phyloP scores from a whole-genome alignment of 2,329 filamentous ascomycete species.

The Penicillium griseofulvum region DNA sequence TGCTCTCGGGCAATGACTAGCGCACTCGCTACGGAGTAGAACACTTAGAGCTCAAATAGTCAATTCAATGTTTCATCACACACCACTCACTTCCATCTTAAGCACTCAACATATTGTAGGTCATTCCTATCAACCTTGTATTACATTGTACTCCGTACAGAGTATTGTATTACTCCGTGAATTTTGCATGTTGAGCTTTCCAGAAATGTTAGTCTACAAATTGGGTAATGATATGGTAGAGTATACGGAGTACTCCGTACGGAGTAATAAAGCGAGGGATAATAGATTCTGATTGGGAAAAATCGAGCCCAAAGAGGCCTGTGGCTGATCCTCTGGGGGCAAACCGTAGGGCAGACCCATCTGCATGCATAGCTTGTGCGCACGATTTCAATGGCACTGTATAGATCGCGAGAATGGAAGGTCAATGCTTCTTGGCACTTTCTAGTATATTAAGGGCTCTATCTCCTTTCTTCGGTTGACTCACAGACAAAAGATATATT shows the following conservation, averaged over 20 bases:
- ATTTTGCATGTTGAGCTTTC: constrained; percentile 32
- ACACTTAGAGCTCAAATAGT: not conserved
- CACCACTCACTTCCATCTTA: constrained; percentile 92
- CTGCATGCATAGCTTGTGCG: not conserved
- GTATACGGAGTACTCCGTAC: no score
- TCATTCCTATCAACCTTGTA: constrained; percentile 38
- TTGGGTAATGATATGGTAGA: constrained; percentile 12
- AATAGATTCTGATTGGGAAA: constrained; percentile 25
- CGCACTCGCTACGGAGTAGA: not conserved
- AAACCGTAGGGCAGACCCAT: constrained; percentile 14
- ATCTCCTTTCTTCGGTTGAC: not conserved
- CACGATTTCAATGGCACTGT: not conserved
- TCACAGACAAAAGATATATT: not conserved
- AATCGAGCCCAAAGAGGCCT: constrained; percentile 31
- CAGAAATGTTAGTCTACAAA: constrained; percentile 3
- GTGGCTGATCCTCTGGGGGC: constrained; percentile 27
- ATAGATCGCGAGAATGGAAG: not conserved
- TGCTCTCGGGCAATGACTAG: not conserved
- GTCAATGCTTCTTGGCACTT: not conserved
- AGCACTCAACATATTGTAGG: constrained; percentile 42
- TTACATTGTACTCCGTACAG: not conserved
- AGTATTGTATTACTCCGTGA: constrained; percentile 32
- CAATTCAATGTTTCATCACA: constrained; percentile 80
- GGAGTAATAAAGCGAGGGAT: constrained; percentile 15
- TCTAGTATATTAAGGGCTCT: not conserved